Evolutionary conservation across 2,329 filamentous ascomycete genomes (phyloP).

Genomic region (Colletotrichum sp.): DNA sequence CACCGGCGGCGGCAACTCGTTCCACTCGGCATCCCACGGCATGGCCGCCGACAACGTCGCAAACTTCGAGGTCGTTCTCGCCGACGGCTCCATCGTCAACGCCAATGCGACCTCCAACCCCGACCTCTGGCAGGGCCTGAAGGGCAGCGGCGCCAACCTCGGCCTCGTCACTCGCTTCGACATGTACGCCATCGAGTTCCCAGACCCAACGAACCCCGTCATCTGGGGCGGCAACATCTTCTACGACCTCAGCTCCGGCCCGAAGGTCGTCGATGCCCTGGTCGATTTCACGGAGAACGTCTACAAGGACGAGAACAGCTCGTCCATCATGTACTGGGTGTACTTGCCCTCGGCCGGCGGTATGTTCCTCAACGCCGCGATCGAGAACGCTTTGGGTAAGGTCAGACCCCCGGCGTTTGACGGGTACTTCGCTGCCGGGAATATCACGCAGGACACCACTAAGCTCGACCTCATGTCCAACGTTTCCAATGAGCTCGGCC

Average conservation of each 20-base stretch:
- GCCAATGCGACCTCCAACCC: conserved; percentile 41
- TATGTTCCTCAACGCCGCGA: conserved; percentile 33
- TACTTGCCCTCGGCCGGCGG: conserved; percentile 34
- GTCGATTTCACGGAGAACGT: conserved; percentile 36
- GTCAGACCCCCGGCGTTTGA: conserved; percentile 35
- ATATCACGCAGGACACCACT: conserved; percentile 29
- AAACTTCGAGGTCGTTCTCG: conserved; percentile 52
- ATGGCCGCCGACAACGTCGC: conserved; percentile 51
- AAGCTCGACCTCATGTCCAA: conserved; percentile 31
- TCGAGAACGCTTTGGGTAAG: conserved; percentile 34
- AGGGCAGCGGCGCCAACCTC: conserved; percentile 53
- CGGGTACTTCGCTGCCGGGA: conserved; percentile 27
- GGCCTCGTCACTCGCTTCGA: conserved; percentile 42
- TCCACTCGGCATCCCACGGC: conserved; percentile 42
- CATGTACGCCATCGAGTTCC: conserved; percentile 34
- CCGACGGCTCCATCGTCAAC: conserved; percentile 45
- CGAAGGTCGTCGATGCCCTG: conserved; percentile 32
- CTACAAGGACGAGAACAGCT: conserved; percentile 35
- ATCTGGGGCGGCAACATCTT: conserved; percentile 36
- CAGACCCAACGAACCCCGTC: conserved; percentile 26
- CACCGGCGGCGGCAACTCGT: conserved; percentile 41
- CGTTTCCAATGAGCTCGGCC: conserved; percentile 33
- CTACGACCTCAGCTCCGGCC: conserved; percentile 26
- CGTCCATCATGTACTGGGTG: conserved; percentile 36
- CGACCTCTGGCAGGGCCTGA: conserved; percentile 52